A percentile compares a stretch with the other conserved stretches of the same genome.
Evolutionary conservation across 2,329 filamentous ascomycete species (phyloP).

Genomic region (Polytolypa hystricis): DNA sequence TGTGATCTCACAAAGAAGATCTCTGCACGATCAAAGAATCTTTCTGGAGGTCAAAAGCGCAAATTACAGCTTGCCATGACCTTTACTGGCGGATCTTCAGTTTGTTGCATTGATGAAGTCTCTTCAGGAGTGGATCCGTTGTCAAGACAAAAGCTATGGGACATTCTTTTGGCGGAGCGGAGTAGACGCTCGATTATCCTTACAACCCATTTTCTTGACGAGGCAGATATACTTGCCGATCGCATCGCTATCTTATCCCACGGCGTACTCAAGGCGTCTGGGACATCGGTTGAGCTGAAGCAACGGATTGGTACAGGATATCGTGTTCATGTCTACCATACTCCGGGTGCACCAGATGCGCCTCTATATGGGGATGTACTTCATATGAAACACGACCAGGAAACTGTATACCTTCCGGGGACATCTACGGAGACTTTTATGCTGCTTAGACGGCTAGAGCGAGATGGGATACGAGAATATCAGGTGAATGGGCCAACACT

Average conservation of each 20-base stretch:
- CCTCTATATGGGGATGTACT: too few species aligned
- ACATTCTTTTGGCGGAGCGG: constrained; percentile 76
- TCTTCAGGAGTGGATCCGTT: constrained; percentile 80
- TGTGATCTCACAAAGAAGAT: constrained; percentile 69
- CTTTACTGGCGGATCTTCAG: constrained; percentile 77
- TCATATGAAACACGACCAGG: not conserved
- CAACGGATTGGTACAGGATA: constrained; percentile 74
- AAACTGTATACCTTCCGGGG: not conserved
- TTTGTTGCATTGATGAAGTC: constrained; percentile 88
- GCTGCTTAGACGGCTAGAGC: too few species aligned
- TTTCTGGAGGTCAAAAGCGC: constrained; percentile 84
- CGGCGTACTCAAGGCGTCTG: constrained; percentile 67
- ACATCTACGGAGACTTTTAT: too few species aligned
- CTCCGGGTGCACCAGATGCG: constrained; percentile 38
- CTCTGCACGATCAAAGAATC: constrained; percentile 58
- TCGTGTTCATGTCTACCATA: constrained; percentile 60
- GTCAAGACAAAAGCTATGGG: constrained; percentile 82
- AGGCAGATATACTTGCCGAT: constrained; percentile 80
- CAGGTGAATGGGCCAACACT: constrained; percentile 81
- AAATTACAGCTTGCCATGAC: constrained; percentile 92
- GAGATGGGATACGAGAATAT: constrained; percentile 58
- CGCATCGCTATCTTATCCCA: constrained; percentile 82
- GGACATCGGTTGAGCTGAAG: constrained; percentile 78
- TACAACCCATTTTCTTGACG: constrained; percentile 88
- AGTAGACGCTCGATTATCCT: constrained; percentile 72